Conservation (phyloP, 2,329 filamentous ascomycete genomes). For the Arthrobotrys sinensis region DNA sequence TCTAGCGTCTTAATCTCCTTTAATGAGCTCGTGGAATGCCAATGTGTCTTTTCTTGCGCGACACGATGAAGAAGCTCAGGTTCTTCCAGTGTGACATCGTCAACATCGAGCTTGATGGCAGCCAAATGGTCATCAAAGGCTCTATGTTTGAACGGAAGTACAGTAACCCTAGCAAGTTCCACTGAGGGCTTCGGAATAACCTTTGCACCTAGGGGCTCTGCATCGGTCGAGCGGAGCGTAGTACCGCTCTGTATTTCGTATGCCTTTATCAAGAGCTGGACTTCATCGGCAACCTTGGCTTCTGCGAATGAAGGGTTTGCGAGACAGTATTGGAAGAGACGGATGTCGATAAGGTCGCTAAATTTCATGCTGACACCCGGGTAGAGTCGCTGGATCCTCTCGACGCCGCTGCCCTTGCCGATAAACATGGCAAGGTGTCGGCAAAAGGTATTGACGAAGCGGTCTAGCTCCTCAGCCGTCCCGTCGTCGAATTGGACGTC, state of each 20-base stretch:
- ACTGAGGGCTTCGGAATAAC: not conserved
- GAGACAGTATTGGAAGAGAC: conserved; percentile 52
- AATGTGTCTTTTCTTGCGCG: conserved; percentile 47
- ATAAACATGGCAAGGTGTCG: conserved; percentile 30
- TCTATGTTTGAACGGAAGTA: conserved; percentile 39
- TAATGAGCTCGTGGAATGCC: conserved; percentile 54
- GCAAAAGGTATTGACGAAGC: conserved; percentile 33
- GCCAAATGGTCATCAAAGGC: conserved; percentile 30
- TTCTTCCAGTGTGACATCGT: not conserved
- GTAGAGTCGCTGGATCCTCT: conserved; percentile 13
- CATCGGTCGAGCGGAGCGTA: conserved; percentile 2
- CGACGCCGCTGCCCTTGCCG: not conserved
- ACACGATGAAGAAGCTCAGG: conserved; percentile 11
- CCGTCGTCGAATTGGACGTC: conserved; percentile 18
- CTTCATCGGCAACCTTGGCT: not conserved
- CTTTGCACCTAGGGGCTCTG: not conserved
- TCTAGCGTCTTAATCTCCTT: conserved; percentile 67
- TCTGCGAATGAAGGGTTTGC: conserved; percentile 12
- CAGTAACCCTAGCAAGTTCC: not conserved
- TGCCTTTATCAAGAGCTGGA: conserved; percentile 12
- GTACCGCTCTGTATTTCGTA: conserved; percentile 27
- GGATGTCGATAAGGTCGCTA: conserved; percentile 41
- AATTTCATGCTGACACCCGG: conserved; percentile 13
- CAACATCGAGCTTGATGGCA: conserved; percentile 35
- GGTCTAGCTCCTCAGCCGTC: not conserved